phyloP scores from a whole-genome alignment of 2,329 filamentous ascomycete species.

The Coleophoma eucalyptorum region DNA sequence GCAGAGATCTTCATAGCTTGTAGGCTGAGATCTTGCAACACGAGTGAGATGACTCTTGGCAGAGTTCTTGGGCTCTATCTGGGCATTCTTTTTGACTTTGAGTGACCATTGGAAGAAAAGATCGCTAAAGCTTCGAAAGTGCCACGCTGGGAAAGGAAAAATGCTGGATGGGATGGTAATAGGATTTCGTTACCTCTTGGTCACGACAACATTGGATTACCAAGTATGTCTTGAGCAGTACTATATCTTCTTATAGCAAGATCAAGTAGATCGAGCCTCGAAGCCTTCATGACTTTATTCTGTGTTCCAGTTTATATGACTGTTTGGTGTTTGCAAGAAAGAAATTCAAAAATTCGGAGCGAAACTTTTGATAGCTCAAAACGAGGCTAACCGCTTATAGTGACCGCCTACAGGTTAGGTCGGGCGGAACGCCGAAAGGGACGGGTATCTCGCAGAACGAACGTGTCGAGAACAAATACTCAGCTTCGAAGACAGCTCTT shows the following conservation, averaged over 20 bases:
- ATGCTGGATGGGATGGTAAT: neutral
- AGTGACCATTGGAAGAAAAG: constrained; percentile 62
- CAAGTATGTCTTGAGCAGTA: too few species aligned
- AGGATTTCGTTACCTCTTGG: too few species aligned
- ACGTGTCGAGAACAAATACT: neutral
- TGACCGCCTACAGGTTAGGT: neutral
- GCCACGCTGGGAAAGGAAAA: constrained; percentile 41
- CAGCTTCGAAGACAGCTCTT: too few species aligned
- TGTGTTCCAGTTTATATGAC: too few species aligned
- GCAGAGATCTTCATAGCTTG: constrained; percentile 76
- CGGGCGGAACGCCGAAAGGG: neutral
- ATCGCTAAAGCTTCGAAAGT: constrained; percentile 91
- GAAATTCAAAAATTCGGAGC: neutral
- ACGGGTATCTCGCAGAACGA: neutral
- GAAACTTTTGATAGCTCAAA: neutral
- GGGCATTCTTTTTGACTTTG: constrained; percentile 86
- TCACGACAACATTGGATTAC: too few species aligned
- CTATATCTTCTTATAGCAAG: too few species aligned
- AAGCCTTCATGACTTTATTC: too few species aligned
- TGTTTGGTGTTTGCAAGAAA: too few species aligned
- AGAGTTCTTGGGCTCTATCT: constrained; percentile 73
- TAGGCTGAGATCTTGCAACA: constrained; percentile 80
- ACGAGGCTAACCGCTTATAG: neutral
- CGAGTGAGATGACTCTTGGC: constrained; percentile 88
- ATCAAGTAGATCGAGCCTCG: too few species aligned